A percentile compares a stretch with the other conserved stretches of the same genome.
These are phyloP conservation scores for Candida schatavii DNA, from an alignment of 805 yeast genomes.

Conservation along the genomic window DNA sequence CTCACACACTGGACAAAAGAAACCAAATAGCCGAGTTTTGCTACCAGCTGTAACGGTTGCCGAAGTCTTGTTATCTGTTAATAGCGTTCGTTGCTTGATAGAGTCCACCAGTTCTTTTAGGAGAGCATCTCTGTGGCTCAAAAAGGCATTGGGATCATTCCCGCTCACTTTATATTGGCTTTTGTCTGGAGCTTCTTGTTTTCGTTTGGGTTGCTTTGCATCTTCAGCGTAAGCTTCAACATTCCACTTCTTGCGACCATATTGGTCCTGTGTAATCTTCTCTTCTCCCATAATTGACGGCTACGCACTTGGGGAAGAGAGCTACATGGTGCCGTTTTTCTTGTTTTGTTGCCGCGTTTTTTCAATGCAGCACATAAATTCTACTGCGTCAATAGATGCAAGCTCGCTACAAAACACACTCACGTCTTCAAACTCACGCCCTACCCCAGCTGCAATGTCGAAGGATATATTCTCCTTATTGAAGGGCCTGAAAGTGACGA, in stretches of 20 bases:
- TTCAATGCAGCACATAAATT: constrained; percentile 5
- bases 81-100: constrained; percentile 32
- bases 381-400: no score
- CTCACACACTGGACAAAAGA: constrained; percentile 78
- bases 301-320: no score
- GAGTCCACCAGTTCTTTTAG: constrained; percentile 30
- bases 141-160: constrained; percentile 16
- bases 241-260: constrained; percentile 75
- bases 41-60: constrained; percentile 12
- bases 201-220: constrained; percentile 28
- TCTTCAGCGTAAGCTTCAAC: constrained; percentile 57
- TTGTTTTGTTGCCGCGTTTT: background rate
- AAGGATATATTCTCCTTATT: constrained; percentile 13
- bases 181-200: constrained; percentile 4
- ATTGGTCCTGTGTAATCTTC: constrained; percentile 36
- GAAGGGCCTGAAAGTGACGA: constrained; percentile 7
- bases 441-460: no score
- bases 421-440: no score
- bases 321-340: no score
- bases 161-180: constrained; percentile 8
- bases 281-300: background rate
- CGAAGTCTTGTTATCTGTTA: constrained; percentile 15
- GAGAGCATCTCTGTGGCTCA: constrained; percentile 31
- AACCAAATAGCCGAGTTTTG: constrained; percentile 69
- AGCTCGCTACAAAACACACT: background rate